phyloP scores from a whole-genome alignment of 352 stramenopile genomes.

The Globisporangium spinosum region DNA sequence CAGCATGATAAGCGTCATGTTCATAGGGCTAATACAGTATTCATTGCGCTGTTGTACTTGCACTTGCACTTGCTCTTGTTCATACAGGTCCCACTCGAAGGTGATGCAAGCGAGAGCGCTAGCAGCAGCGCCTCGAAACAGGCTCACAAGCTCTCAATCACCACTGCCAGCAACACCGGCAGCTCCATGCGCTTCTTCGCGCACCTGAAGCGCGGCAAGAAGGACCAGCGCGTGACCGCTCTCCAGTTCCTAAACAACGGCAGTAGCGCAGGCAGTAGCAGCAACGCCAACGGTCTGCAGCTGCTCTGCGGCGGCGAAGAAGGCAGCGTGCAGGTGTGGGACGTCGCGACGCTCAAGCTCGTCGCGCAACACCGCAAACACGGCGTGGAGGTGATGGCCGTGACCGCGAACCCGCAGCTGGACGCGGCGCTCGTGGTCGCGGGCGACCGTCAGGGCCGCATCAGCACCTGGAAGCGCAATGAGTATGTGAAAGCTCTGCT shows the following conservation, averaged over 20 bases:
- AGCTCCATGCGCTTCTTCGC: constrained; percentile 32
- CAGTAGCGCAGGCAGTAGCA: not conserved
- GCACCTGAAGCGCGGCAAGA: constrained; percentile 48
- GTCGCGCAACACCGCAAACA: constrained; percentile 72
- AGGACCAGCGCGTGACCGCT: constrained; percentile 57
- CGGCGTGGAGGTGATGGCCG: constrained; percentile 48
- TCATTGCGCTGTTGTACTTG: not conserved
- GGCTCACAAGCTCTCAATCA: not conserved
- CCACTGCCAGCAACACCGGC: not conserved
- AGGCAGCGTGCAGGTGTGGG: constrained; percentile 72
- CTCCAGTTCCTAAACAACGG: constrained; percentile 46
- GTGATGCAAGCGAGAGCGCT: not conserved
- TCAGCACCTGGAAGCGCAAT: constrained; percentile 59
- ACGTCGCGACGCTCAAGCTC: constrained; percentile 38
- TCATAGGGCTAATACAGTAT: not conserved
- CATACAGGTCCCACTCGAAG: constrained; percentile 9
- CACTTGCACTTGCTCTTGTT: not conserved
- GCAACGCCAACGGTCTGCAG: constrained; percentile 21
- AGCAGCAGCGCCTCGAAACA: not conserved
- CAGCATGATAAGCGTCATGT: not conserved
- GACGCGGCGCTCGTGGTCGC: constrained; percentile 50
- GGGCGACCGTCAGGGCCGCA: constrained; percentile 53
- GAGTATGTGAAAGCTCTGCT: not conserved
- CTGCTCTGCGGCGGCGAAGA: constrained; percentile 65
- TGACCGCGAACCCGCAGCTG: constrained; percentile 25